phyloP scores from a whole-genome alignment of 257 asterid species.

The Petunia axillaris region DNA sequence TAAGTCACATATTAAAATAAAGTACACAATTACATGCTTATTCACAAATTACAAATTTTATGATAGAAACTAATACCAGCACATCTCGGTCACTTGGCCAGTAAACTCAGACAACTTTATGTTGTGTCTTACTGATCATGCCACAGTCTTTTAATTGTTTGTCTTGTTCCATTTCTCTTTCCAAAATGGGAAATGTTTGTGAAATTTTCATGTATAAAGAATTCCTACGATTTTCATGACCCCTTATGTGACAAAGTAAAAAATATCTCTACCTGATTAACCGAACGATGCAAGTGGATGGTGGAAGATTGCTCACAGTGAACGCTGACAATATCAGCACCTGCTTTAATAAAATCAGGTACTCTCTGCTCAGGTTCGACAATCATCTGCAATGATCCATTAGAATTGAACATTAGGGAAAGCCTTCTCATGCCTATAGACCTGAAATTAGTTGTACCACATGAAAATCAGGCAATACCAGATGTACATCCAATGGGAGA shows the following conservation, averaged over 20 bases:
- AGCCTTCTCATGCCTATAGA: constrained; percentile 27
- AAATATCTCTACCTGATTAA: constrained; percentile 72
- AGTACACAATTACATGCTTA: too few species aligned
- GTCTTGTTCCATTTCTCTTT: too few species aligned
- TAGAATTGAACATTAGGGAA: constrained; percentile 33
- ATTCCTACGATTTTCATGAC: neutral
- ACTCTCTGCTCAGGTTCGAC: constrained; percentile 99
- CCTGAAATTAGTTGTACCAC: constrained; percentile 18
- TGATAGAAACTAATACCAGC: too few species aligned
- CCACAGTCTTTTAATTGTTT: too few species aligned
- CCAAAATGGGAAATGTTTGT: too few species aligned
- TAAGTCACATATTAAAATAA: too few species aligned
- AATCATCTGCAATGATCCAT: constrained; percentile 79
- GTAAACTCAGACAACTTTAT: too few species aligned
- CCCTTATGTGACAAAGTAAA: neutral
- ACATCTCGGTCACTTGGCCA: too few species aligned
- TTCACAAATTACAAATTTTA: too few species aligned
- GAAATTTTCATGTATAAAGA: too few species aligned
- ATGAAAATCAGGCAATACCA: constrained; percentile 57
- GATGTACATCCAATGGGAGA: constrained; percentile 98
- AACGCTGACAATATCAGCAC: constrained; percentile 95
- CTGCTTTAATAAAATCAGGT: constrained; percentile 97
- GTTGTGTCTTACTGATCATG: too few species aligned
- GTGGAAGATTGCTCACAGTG: constrained; percentile 98
- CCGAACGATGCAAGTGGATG: constrained; percentile 94